Evolutionary conservation across 2,329 filamentous ascomycete genomes (phyloP).

Genomic region (Colletotrichum endophyticum): DNA sequence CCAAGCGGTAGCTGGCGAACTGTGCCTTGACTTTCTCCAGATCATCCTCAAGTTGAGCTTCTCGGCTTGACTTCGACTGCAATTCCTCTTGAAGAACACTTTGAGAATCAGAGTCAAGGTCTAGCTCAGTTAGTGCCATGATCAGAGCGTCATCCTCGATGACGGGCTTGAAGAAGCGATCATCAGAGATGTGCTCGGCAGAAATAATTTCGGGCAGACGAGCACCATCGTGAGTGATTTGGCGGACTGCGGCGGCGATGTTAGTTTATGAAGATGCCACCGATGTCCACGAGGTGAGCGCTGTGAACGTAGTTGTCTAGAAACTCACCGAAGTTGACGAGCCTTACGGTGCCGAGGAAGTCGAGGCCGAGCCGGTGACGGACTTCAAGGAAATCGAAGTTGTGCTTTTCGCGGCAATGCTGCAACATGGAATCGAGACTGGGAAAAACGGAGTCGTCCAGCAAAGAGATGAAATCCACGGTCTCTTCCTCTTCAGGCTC

Average conservation of each 20-base stretch:
- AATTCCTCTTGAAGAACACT: slow-evolving; percentile 24
- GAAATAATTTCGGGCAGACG: slow-evolving; percentile 63
- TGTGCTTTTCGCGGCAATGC: slow-evolving; percentile 69
- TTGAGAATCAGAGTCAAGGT: slow-evolving; percentile 45
- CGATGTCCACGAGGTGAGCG: background rate
- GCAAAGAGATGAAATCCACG: slow-evolving; percentile 68
- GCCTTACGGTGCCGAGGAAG: slow-evolving; percentile 74
- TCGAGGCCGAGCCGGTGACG: slow-evolving; percentile 66
- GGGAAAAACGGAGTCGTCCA: slow-evolving; percentile 70
- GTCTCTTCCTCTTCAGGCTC: slow-evolving; percentile 69
- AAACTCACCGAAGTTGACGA: slow-evolving; percentile 69
- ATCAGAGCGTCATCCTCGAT: slow-evolving; percentile 90
- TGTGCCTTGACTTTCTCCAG: slow-evolving; percentile 63
- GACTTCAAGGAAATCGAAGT: slow-evolving; percentile 70
- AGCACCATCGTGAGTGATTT: slow-evolving; percentile 46
- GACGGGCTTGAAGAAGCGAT: slow-evolving; percentile 82
- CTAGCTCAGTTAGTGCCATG: slow-evolving; percentile 83
- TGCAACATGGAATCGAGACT: slow-evolving; percentile 69
- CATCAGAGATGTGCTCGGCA: slow-evolving; percentile 70
- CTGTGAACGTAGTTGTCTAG: background rate
- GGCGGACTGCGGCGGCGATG: slow-evolving; percentile 44
- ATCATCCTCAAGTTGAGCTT: slow-evolving; percentile 64
- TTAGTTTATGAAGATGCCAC: background rate
- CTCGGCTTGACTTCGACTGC: slow-evolving; percentile 50
- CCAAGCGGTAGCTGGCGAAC: slow-evolving; percentile 68